These are phyloP conservation scores for Colletotrichum zoysiae DNA, from an alignment of 2,329 filamentous ascomycete genomes.

Conservation along the genomic window DNA sequence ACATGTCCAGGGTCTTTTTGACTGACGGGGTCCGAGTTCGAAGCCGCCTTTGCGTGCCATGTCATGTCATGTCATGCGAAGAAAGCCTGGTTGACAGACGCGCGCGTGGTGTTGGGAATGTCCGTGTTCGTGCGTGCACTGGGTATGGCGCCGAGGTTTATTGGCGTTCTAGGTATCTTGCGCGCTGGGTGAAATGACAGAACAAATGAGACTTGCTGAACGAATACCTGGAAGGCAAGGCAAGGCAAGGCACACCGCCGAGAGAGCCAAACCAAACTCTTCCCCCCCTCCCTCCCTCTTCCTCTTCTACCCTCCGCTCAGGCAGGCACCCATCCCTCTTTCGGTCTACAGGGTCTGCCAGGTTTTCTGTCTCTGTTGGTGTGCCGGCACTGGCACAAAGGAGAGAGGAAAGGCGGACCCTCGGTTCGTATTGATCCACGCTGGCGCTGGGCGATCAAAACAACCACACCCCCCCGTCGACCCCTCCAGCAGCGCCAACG, in stretches of 20 bases:
- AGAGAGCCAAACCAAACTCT: background rate
- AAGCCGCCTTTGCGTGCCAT: background rate
- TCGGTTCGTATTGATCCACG: conserved; percentile 41
- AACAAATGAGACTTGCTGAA: conserved; percentile 1
- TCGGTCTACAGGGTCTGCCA: conserved; percentile 30
- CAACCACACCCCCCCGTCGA: conserved; percentile 18
- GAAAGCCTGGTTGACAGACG: conserved; percentile 4
- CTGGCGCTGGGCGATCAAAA: conserved; percentile 31
- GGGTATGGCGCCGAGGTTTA: background rate
- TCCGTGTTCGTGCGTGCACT: background rate
- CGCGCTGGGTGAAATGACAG: background rate
- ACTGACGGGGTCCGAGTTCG: background rate
- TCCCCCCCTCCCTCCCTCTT: background rate
- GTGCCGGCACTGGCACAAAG: conserved; percentile 35
- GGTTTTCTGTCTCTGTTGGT: conserved; percentile 31
- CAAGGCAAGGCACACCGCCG: background rate
- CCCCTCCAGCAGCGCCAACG: conserved; percentile 18
- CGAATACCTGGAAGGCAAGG: background rate
- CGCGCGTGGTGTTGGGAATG: conserved; percentile 13
- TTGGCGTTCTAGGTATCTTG: background rate
- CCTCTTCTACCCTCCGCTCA: background rate
- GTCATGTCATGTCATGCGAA: conserved; percentile 2
- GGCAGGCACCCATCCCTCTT: conserved; percentile 19
- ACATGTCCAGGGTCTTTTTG: conserved; percentile 19
- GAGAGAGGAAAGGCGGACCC: conserved; percentile 25